Evolutionary conservation across 2,329 filamentous ascomycete species (phyloP).

Genomic region (Myriosclerotinia duriaeana): DNA sequence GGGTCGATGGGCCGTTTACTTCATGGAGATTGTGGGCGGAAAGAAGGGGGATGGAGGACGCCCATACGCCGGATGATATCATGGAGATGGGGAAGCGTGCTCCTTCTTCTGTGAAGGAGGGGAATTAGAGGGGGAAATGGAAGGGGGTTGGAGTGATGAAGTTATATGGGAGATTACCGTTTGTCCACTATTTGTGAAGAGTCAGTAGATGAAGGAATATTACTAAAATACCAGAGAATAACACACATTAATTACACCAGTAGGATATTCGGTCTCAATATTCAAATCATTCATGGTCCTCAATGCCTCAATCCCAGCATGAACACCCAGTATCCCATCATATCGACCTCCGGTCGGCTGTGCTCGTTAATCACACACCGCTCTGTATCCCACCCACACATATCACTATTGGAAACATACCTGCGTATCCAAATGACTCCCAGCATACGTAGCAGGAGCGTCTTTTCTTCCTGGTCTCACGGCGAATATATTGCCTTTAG

Average conservation of each 20-base stretch:
- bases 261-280: slow-evolving; percentile 61
- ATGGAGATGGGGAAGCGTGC: slow-evolving; percentile 76
- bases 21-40: slow-evolving; percentile 62
- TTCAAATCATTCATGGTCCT: slow-evolving; percentile 65
- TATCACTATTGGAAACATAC: slow-evolving; percentile 20
- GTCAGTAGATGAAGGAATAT: slow-evolving; percentile 47
- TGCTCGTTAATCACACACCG: slow-evolving; percentile 49
- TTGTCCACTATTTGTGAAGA: slow-evolving; percentile 20
- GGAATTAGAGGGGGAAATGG: background rate
- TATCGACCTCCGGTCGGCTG: slow-evolving; percentile 66
- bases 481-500: slow-evolving; percentile 67
- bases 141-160: background rate
- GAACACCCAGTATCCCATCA: slow-evolving; percentile 71
- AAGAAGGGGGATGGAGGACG: slow-evolving; percentile 62
- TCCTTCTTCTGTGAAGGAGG: slow-evolving; percentile 64
- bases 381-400: slow-evolving; percentile 28
- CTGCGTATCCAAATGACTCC: slow-evolving; percentile 68
- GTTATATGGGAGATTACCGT: background rate
- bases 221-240: no score
- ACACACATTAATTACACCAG: slow-evolving; percentile 33
- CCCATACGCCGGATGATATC: slow-evolving; percentile 75
- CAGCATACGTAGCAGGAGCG: slow-evolving; percentile 65
- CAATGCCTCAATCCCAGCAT: slow-evolving; percentile 71
- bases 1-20: slow-evolving; percentile 60
- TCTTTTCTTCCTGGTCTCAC: slow-evolving; percentile 61